Evolutionary conservation across 345 rosid species (phyloP).

Genomic region (Arabis alpina): DNA sequence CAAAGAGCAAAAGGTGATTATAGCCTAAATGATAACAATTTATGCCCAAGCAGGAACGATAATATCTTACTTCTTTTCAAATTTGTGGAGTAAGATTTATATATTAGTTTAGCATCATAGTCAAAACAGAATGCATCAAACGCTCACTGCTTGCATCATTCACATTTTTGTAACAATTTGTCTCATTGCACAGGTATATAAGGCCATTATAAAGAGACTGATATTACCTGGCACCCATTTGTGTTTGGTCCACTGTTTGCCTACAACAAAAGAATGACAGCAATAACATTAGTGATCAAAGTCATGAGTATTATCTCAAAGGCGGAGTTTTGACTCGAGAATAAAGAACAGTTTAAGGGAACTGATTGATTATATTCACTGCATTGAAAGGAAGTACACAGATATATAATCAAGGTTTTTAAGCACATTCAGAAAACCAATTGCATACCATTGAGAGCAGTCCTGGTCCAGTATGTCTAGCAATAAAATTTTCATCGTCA

Average conservation of each 20-base stretch:
- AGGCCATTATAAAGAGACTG: neutral
- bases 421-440: neutral
- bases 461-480: slow-evolving; percentile 98
- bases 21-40: neutral
- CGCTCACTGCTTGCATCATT: neutral
- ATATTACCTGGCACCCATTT: slow-evolving; percentile 86
- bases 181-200: neutral
- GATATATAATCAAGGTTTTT: neutral
- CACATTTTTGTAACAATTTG: neutral
- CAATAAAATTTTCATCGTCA: slow-evolving; percentile 85
- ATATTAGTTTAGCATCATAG: neutral
- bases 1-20: slow-evolving; percentile 10
- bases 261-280: slow-evolving; percentile 44
- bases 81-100: neutral
- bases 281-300: neutral
- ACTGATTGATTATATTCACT: neutral
- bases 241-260: slow-evolving; percentile 90
- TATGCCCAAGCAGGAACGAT: slow-evolving; percentile 2
- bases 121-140: slow-evolving; percentile 9
- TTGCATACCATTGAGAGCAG: slow-evolving; percentile 81
- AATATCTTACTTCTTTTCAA: neutral
- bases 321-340: neutral
- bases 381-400: neutral
- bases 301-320: slow-evolving; percentile 3
- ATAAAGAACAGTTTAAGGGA: neutral